Conservation (phyloP, 106 monocot species). For the Allium sativum region DNA sequence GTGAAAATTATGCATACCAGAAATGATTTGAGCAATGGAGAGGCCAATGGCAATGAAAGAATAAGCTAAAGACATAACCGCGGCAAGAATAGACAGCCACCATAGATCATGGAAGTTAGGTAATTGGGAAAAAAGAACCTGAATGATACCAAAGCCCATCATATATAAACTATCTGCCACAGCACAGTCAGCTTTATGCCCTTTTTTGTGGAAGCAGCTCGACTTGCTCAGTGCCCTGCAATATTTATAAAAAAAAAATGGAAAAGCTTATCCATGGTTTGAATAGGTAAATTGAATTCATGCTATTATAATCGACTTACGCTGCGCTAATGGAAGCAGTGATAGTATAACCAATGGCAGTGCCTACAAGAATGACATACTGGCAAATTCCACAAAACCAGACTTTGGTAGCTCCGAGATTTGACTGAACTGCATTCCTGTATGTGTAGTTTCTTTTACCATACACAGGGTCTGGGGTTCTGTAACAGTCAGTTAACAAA, state of each 20-base stretch:
- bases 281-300: background rate
- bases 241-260: too few relatives aligned
- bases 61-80: conserved; percentile 42
- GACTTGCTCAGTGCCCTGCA: conserved; percentile 29
- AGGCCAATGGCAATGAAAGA: conserved; percentile 31
- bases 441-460: conserved; percentile 13
- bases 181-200: conserved; percentile 28
- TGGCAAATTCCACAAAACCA: conserved; percentile 22
- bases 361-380: conserved; percentile 55
- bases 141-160: conserved; percentile 30
- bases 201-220: conserved; percentile 35
- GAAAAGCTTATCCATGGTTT: background rate
- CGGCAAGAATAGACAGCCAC: conserved; percentile 36
- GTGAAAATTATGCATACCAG: conserved; percentile 10
- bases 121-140: conserved; percentile 37
- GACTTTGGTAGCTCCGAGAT: conserved; percentile 5
- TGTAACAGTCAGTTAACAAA: conserved; percentile 7
- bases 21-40: conserved; percentile 11
- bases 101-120: conserved; percentile 40
- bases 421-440: conserved; percentile 7
- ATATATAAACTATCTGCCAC: conserved; percentile 23
- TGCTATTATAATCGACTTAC: conserved; percentile 18
- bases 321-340: conserved; percentile 56
- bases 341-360: conserved; percentile 62
- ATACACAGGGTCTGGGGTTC: background rate